phyloP scores from a whole-genome alignment of 352 stramenopile species.

The Phytophthora sansomeana region DNA sequence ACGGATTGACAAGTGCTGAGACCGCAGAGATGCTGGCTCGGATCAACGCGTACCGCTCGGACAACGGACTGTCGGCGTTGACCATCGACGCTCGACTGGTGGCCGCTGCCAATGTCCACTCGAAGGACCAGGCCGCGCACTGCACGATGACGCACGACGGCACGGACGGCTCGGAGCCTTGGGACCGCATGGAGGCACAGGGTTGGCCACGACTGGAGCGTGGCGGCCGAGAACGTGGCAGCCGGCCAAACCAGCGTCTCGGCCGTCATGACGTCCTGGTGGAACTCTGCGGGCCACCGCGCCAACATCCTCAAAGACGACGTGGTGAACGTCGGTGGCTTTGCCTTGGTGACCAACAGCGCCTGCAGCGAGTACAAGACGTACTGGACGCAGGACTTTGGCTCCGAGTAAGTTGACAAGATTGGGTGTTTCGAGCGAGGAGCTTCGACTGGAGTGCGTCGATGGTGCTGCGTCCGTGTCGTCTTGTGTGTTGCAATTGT shows the following conservation, averaged over 20 bases:
- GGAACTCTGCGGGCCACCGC: constrained; percentile 57
- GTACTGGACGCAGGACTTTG: constrained; percentile 77
- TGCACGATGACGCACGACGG: constrained; percentile 60
- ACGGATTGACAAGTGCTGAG: constrained; percentile 46
- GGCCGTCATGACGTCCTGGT: constrained; percentile 59
- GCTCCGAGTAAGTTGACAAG: constrained; percentile 7
- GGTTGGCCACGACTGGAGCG: constrained; percentile 53
- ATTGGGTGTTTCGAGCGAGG: neutral
- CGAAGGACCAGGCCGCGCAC: constrained; percentile 48
- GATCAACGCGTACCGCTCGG: constrained; percentile 60
- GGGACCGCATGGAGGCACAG: constrained; percentile 44
- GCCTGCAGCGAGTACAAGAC: constrained; percentile 46
- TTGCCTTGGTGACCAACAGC: constrained; percentile 35
- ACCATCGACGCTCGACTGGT: constrained; percentile 49
- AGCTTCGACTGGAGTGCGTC: constrained; percentile 10
- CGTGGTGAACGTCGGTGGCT: constrained; percentile 45
- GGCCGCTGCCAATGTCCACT: constrained; percentile 49
- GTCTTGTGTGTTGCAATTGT: constrained; percentile 23
- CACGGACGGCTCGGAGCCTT: constrained; percentile 43
- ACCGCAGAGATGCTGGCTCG: constrained; percentile 50
- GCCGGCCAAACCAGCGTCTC: constrained; percentile 48
- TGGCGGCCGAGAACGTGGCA: constrained; percentile 62
- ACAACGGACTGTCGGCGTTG: constrained; percentile 46
- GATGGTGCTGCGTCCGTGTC: constrained; percentile 14
- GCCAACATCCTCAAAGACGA: constrained; percentile 63